These are phyloP conservation scores for Neophaeococcomyces mojaviensis DNA, from an alignment of 2,329 filamentous ascomycete genomes.

Conservation along the genomic window DNA sequence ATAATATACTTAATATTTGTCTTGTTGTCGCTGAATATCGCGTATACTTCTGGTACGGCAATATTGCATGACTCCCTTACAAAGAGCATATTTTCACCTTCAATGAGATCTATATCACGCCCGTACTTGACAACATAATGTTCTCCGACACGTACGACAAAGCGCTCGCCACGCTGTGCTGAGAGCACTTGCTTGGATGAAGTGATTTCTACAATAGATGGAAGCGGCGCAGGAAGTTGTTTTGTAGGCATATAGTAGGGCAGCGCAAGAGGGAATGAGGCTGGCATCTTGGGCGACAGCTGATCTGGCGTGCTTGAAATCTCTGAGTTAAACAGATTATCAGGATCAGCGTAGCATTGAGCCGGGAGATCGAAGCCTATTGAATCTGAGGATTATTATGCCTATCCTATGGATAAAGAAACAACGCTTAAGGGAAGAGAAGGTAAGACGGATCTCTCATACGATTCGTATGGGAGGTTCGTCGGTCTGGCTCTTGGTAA, in stretches of 20 bases:
- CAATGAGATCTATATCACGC: background rate
- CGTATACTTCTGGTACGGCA: constrained; percentile 5
- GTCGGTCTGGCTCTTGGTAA: too few relatives aligned
- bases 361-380: too few relatives aligned
- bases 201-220: constrained; percentile 21
- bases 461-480: too few relatives aligned
- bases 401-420: too few relatives aligned
- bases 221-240: constrained; percentile 13
- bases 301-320: background rate
- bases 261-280: constrained; percentile 6
- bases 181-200: constrained; percentile 13
- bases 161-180: constrained; percentile 5
- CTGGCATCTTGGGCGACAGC: background rate
- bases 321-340: background rate
- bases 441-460: too few relatives aligned
- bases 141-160: constrained; percentile 5
- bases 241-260: constrained; percentile 2
- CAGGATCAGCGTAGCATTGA: too few relatives aligned
- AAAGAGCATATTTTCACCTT: constrained; percentile 11
- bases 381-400: too few relatives aligned
- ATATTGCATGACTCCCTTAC: constrained; percentile 1
- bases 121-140: constrained; percentile 9
- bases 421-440: too few relatives aligned
- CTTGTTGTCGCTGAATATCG: constrained; percentile 5
- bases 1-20: constrained; percentile 6